phyloP scores from a whole-genome alignment of 2,329 filamentous ascomycete species.

The Phyllosticta citribraziliensis region DNA sequence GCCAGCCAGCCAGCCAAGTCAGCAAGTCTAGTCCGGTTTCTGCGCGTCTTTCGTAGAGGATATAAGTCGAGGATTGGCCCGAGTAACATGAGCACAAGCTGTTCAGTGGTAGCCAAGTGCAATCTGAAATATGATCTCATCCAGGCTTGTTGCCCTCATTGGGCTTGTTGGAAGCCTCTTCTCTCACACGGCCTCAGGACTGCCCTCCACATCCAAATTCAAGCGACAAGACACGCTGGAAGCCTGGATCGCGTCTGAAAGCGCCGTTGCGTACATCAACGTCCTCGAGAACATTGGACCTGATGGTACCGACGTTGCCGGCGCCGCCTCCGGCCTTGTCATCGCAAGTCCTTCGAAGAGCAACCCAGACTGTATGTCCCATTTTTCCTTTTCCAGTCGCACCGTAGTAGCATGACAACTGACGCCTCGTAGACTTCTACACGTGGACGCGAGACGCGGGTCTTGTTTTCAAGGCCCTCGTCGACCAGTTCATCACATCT shows the following conservation, averaged over 20 bases:
- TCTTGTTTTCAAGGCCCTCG: constrained; percentile 7
- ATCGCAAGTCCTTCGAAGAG: constrained; percentile 34
- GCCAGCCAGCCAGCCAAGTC: too few relatives aligned
- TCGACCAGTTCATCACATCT: constrained; percentile 18
- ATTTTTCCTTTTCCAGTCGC: too few relatives aligned
- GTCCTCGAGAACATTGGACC: constrained; percentile 6
- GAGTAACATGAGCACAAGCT: not conserved
- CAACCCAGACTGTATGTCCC: constrained; percentile 29
- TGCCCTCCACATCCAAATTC: not conserved
- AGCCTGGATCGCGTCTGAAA: constrained; percentile 5
- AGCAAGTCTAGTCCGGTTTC: not conserved
- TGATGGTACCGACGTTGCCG: constrained; percentile 1
- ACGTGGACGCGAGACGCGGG: constrained; percentile 13
- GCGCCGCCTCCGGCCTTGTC: constrained; percentile 29
- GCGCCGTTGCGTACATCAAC: constrained; percentile 1
- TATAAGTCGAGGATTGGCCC: not conserved
- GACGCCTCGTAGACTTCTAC: constrained; percentile 28
- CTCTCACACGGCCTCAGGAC: not conserved
- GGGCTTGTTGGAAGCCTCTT: not conserved
- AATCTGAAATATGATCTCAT: not conserved
- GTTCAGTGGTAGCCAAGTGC: not conserved
- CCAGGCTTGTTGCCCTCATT: constrained; percentile 1
- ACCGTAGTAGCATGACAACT: not conserved
- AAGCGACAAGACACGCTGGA: constrained; percentile 4
- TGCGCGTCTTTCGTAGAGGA: not conserved